phyloP scores from a whole-genome alignment of 2,329 filamentous ascomycete species.

The Saccharata proteae region DNA sequence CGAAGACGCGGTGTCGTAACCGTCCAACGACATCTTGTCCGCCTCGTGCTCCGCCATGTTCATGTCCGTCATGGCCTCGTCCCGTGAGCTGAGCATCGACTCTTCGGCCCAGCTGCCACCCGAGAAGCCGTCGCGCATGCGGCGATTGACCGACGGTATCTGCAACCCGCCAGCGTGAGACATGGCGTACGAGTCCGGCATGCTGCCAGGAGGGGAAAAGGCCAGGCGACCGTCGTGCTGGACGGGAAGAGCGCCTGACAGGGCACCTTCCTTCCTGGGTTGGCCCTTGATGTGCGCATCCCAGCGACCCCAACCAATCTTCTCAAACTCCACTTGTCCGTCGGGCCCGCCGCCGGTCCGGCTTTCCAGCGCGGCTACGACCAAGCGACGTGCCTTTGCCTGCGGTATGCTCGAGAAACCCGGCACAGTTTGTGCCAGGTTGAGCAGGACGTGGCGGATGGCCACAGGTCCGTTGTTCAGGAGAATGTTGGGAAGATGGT shows the following conservation, averaged over 20 bases:
- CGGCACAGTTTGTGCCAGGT: constrained; percentile 83
- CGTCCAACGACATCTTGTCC: constrained; percentile 86
- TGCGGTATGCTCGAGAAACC: constrained; percentile 84
- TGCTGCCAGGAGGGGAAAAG: constrained; percentile 39
- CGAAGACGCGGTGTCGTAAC: constrained; percentile 34
- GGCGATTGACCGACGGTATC: constrained; percentile 27
- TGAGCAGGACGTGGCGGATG: constrained; percentile 90
- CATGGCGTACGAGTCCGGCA: constrained; percentile 32
- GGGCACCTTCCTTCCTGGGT: constrained; percentile 29
- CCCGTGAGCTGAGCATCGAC: constrained; percentile 63
- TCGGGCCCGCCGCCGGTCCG: constrained; percentile 26
- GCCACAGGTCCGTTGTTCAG: constrained; percentile 81
- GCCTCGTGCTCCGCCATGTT: constrained; percentile 73
- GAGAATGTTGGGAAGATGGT: constrained; percentile 83
- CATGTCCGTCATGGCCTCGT: constrained; percentile 41
- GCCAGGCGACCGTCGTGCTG: constrained; percentile 1
- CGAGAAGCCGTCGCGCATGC: constrained; percentile 4
- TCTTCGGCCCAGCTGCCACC: constrained; percentile 52
- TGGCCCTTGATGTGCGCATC: constrained; percentile 67
- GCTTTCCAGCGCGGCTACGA: constrained; percentile 84
- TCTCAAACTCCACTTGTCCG: constrained; percentile 45
- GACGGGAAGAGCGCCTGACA: constrained; percentile 13
- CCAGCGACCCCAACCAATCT: constrained; percentile 96
- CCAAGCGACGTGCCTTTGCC: constrained; percentile 77
- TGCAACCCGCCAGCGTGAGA: constrained; percentile 31